Conservation (phyloP, 495 filamentous ascomycete genomes). For the Neurospora terricola region DNA sequence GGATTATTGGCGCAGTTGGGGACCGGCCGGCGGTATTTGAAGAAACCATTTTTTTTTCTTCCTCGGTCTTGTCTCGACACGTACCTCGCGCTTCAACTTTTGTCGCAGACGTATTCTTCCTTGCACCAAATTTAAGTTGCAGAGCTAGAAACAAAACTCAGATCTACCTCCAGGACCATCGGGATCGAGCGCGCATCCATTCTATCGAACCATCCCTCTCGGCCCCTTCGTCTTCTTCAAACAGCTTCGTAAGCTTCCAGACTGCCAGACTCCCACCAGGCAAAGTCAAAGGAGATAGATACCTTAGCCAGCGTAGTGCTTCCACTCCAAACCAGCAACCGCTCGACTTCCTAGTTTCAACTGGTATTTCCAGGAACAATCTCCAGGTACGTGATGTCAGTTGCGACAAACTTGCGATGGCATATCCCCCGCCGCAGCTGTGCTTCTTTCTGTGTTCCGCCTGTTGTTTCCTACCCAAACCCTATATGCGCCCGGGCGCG, state of each 20-base stretch:
- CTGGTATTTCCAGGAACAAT: background rate
- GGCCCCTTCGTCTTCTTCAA: background rate
- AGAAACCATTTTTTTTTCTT: background rate
- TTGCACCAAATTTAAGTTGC: background rate
- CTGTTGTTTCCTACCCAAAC: background rate
- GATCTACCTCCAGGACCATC: background rate
- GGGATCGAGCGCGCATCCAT: background rate
- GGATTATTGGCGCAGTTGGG: background rate
- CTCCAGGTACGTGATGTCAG: background rate
- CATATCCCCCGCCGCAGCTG: background rate
- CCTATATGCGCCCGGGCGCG: background rate
- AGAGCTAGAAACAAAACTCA: background rate
- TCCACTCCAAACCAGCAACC: background rate
- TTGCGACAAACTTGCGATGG: background rate
- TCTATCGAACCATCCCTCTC: background rate
- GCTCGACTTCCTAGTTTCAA: background rate
- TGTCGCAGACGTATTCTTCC: background rate
- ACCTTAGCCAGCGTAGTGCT: background rate
- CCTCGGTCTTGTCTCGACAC: background rate
- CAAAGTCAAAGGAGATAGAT: background rate
- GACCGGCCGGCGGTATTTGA: background rate
- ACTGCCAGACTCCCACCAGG: background rate
- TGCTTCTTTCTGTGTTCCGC: background rate
- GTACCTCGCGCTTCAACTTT: background rate
- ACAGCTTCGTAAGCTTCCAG: background rate